A percentile compares a stretch with the other conserved stretches of the same genome.
These are phyloP conservation scores for Penicillium ucsense DNA, from an alignment of 495 filamentous ascomycete genomes.

Conservation along the genomic window DNA sequence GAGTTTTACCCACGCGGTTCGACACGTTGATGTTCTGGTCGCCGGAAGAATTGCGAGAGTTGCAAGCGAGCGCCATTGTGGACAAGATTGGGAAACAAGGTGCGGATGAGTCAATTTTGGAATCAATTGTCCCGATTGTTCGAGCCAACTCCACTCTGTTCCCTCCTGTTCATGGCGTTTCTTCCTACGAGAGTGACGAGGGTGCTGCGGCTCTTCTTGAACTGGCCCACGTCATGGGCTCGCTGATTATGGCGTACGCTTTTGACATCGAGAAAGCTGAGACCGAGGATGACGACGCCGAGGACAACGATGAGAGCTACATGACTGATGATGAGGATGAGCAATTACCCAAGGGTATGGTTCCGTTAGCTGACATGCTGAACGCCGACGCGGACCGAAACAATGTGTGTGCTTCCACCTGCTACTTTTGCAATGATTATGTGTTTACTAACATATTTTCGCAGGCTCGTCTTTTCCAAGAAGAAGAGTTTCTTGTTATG, in stretches of 20 bases:
- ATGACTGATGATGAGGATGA: conserved; percentile 63
- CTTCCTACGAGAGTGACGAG: conserved; percentile 39
- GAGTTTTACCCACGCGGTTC: conserved; percentile 67
- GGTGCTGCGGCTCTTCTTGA: conserved; percentile 44
- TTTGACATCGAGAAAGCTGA: conserved; percentile 67
- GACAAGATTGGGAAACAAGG: conserved; percentile 67
- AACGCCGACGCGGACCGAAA: conserved; percentile 86
- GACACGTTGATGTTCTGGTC: conserved; percentile 92
- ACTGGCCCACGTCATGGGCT: conserved; percentile 70
- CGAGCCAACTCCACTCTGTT: conserved; percentile 33
- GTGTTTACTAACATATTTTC: conserved; percentile 4
- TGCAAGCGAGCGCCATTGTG: conserved; percentile 69
- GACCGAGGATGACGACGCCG: conserved; percentile 43
- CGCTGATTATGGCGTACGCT: conserved; percentile 87
- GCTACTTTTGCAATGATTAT: not conserved
- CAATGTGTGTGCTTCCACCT: conserved; percentile 38
- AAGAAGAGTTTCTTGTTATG: conserved; percentile 53
- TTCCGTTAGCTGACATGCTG: conserved; percentile 84
- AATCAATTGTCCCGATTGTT: conserved; percentile 54
- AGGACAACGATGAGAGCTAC: conserved; percentile 50
- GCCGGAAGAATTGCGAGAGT: conserved; percentile 52
- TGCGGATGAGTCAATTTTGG: conserved; percentile 59
- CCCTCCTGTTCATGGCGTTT: conserved; percentile 32
- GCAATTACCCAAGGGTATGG: conserved; percentile 66
- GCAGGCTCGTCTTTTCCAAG: conserved; percentile 61